Percentiles rank a stretch among this genome's conserved stretches.
phyloP scores from a whole-genome alignment of 2,329 filamentous ascomycete genomes.

The Fusarium temperatum region DNA sequence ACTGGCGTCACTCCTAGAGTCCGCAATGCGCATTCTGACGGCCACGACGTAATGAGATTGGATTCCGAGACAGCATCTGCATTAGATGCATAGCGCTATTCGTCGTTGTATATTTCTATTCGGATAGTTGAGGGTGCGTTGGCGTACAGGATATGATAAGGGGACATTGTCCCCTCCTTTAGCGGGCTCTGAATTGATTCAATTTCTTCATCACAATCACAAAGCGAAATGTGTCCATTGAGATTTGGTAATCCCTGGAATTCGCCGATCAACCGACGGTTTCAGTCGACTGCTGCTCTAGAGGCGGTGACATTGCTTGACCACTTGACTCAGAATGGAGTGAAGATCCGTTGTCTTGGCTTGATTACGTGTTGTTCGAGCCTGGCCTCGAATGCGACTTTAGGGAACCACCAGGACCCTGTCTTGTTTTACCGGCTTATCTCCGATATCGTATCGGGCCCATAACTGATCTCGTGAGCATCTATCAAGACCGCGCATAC shows the following conservation, averaged over 20 bases:
- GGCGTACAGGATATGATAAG: conserved; percentile 41
- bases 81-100: conserved; percentile 33
- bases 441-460: conserved; percentile 44
- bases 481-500: conserved; percentile 15
- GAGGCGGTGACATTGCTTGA: conserved; percentile 35
- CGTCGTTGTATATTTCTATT: conserved; percentile 39
- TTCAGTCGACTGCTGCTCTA: conserved; percentile 7
- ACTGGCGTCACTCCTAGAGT: conserved; percentile 30
- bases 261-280: conserved; percentile 2
- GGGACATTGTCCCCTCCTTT: conserved; percentile 23
- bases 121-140: conserved; percentile 35
- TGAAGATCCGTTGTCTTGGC: conserved; percentile 34
- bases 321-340: conserved; percentile 33
- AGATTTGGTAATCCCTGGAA: not conserved
- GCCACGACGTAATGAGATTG: conserved; percentile 42
- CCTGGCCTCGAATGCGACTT: conserved; percentile 14
- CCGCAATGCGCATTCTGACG: conserved; percentile 26
- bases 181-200: conserved; percentile 38
- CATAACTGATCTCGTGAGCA: conserved; percentile 39
- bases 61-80: conserved; percentile 29
- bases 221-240: not conserved
- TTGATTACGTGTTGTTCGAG: conserved; percentile 33
- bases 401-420: conserved; percentile 10
- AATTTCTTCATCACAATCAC: conserved; percentile 21
- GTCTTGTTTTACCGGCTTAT: conserved; percentile 34